Evolutionary conservation across 139 green algal genomes (phyloP).

Genomic region (Picocystis salinarum): DNA sequence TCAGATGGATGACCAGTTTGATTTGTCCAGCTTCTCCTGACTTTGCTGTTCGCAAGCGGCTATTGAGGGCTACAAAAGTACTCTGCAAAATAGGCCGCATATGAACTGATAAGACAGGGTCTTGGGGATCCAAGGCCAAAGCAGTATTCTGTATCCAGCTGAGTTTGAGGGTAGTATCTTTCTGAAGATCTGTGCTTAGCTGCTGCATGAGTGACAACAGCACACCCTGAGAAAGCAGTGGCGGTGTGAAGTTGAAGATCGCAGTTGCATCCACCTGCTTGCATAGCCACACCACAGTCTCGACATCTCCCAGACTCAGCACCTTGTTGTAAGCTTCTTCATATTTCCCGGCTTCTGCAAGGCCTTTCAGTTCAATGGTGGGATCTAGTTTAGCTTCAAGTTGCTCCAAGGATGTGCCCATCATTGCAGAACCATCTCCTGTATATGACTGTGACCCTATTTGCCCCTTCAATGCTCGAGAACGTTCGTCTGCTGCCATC

Average conservation of each 20-base stretch:
- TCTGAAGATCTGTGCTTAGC: constrained; percentile 36
- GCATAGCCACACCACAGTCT: constrained; percentile 55
- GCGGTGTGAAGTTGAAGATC: constrained; percentile 6
- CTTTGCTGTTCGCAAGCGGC: not conserved
- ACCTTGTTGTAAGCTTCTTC: constrained; percentile 19
- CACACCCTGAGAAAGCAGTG: constrained; percentile 37
- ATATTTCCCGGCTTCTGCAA: constrained; percentile 16
- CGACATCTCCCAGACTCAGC: constrained; percentile 19
- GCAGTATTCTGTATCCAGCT: constrained; percentile 42
- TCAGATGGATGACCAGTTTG: constrained; percentile 2
- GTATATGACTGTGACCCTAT: constrained; percentile 7
- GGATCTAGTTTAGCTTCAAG: constrained; percentile 22
- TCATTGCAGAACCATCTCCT: not conserved
- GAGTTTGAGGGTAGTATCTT: constrained; percentile 30
- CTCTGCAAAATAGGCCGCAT: constrained; percentile 17
- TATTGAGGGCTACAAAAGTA: not conserved
- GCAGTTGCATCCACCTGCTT: constrained; percentile 17
- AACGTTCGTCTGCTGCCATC: constrained; percentile 6
- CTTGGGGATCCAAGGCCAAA: constrained; percentile 32
- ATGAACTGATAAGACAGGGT: constrained; percentile 34
- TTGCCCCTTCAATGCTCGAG: constrained; percentile 5
- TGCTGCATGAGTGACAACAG: constrained; percentile 61
- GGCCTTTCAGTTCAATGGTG: constrained; percentile 13
- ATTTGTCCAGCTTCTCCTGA: not conserved
- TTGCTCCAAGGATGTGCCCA: constrained; percentile 13